A percentile compares a stretch with the other conserved stretches of the same genome.
Evolutionary conservation across 1,284 basidiomycete species (phyloP).

Genomic region (Sutorius eximius): DNA sequence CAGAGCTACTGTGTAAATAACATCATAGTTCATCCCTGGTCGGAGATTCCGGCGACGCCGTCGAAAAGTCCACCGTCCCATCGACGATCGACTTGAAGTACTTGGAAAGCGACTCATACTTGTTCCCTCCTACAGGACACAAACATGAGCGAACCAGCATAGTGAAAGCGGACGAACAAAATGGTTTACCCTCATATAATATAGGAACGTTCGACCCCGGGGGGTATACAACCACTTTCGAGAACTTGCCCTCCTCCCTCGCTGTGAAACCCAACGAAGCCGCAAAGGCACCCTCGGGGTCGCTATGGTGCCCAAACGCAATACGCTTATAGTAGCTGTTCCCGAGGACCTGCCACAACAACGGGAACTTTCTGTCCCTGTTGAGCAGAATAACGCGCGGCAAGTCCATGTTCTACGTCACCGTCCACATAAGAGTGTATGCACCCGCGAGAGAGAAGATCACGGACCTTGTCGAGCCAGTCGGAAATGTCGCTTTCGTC

Average conservation of each 20-base stretch:
- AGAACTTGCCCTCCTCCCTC: conserved; percentile 50
- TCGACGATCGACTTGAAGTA: conserved; percentile 70
- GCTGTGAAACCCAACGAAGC: conserved; percentile 55
- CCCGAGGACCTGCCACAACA: conserved; percentile 83
- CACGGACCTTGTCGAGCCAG: conserved; percentile 63
- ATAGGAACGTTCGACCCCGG: conserved; percentile 53
- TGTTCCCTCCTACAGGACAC: conserved; percentile 50
- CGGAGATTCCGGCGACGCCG: conserved; percentile 15
- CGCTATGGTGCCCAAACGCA: conserved; percentile 67
- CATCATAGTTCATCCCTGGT: conserved; percentile 31
- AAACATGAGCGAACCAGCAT: not conserved
- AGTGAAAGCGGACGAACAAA: not conserved
- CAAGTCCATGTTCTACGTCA: conserved; percentile 48
- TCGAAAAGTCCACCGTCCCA: conserved; percentile 56
- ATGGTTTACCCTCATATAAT: conserved; percentile 56
- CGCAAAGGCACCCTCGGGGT: conserved; percentile 61
- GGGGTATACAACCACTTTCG: conserved; percentile 68
- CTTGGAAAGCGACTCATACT: conserved; percentile 62
- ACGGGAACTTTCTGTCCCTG: conserved; percentile 74
- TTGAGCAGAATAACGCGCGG: conserved; percentile 75
- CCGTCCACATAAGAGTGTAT: not conserved
- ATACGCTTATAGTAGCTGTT: conserved; percentile 73
- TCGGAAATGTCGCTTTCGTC: conserved; percentile 55
- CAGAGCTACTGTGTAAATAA: not conserved
- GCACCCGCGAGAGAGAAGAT: too few species aligned